phyloP scores from a whole-genome alignment of 2,329 filamentous ascomycete species.

The Chrysoporthe austroafricana region DNA sequence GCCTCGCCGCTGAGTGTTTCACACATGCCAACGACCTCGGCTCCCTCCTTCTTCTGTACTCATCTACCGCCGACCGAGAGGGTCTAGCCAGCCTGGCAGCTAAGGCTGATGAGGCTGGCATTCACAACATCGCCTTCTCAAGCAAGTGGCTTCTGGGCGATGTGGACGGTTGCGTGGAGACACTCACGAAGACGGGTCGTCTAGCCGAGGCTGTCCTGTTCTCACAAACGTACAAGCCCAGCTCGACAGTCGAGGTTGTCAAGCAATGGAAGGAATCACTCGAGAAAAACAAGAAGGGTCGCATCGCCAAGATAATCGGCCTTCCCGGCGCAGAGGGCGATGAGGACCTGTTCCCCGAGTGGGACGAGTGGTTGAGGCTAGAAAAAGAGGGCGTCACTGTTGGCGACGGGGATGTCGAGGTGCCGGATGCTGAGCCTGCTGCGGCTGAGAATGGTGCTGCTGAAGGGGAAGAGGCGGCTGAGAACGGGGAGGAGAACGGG shows the following conservation, averaged over 20 bases:
- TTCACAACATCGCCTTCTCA: slow-evolving; percentile 92
- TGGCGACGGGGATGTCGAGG: slow-evolving; percentile 34
- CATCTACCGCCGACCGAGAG: slow-evolving; percentile 77
- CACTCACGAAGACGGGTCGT: slow-evolving; percentile 78
- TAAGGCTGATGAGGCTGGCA: slow-evolving; percentile 75
- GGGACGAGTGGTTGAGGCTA: slow-evolving; percentile 85
- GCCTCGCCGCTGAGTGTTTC: slow-evolving; percentile 91
- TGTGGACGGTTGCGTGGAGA: slow-evolving; percentile 77
- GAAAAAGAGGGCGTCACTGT: slow-evolving; percentile 70
- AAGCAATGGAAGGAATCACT: slow-evolving; percentile 80
- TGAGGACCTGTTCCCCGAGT: slow-evolving; percentile 91
- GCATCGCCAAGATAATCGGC: slow-evolving; percentile 82
- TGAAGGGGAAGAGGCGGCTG: slow-evolving; percentile 29
- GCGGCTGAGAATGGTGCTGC: slow-evolving; percentile 33
- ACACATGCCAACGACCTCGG: slow-evolving; percentile 87
- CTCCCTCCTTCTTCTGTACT: slow-evolving; percentile 85
- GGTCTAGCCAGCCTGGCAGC: slow-evolving; percentile 74
- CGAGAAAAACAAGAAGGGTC: slow-evolving; percentile 82
- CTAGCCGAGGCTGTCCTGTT: slow-evolving; percentile 88
- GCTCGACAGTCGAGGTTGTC: slow-evolving; percentile 68
- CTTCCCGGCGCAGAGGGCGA: slow-evolving; percentile 71
- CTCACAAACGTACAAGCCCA: slow-evolving; percentile 94
- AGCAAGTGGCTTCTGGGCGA: slow-evolving; percentile 87
- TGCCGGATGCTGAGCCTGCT: slow-evolving; percentile 33
- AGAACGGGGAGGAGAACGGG: slow-evolving; percentile 12